Evolutionary conservation across 2,329 filamentous ascomycete genomes (phyloP), one percentile per base, ranked within the genome.

Genomic region (Ambrosiella cleistominuta): DNA sequence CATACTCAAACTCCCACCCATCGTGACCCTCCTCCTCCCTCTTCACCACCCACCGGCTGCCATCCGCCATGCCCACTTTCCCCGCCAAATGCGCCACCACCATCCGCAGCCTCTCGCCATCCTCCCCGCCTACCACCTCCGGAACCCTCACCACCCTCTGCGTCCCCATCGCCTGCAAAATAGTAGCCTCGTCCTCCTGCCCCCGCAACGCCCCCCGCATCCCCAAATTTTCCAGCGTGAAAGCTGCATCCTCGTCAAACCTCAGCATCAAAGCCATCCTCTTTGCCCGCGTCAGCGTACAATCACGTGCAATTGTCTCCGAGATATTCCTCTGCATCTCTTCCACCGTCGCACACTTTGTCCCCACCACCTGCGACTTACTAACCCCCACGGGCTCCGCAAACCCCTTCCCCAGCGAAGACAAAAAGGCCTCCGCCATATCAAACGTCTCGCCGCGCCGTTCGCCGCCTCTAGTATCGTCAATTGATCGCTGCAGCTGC

Each of bases 1-100:
- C 66, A 62, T 77, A 81, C 2, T 70, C 72, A 57, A 81, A 74
- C 0, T 69, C 70, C 77, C 78, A 80, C 4, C 77, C 76, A 50
- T 76, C 72, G 0, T 71, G 62, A 7, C 65, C 69, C 12, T 72
- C 68, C 27, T 72, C 71, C 17, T 76, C 69, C 15, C 74, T 68
- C 17, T 73, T 69, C 36, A 75, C 66, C 1, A 63, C 64, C 78
- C 78, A 81, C 0, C 65, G 66, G 62, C 76, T 77, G 12, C 68
- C 68, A 61, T 81, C 78, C 2, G 71, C 68, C 7, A 66, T 65
- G 27, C 72, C 67, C 12, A 81, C 63, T 2, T 68, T 66, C 9
- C 64, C 64, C 38, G 74, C 67, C 60, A 82, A 74, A 56, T 75
- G 70, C 62, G 73, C 74, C 7, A 75, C 72, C 37, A 80, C 71